Base-by-base conservation (phyloP, 2,329 filamentous ascomycete genomes). In the Pestalotiopsis sp. region DNA sequence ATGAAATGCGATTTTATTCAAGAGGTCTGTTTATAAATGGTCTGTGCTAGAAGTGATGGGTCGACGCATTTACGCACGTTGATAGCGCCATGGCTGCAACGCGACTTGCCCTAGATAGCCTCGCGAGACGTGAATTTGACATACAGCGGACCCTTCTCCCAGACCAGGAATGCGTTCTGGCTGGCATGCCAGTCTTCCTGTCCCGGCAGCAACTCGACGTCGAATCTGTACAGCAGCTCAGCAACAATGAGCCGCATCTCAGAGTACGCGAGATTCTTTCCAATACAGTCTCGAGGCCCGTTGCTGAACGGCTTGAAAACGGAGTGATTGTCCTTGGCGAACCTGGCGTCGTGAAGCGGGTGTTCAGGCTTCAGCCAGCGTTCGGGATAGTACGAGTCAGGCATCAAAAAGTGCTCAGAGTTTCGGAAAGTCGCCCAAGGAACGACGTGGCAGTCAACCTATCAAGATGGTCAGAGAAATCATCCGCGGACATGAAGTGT, bases 371-470 rank as follows among this genome's bases (percentile, higher is more conserved):
- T 69, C 23, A 73, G 68, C 70, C 70, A 72, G 11, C 71, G 69
- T 36, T 73, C 70, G 2, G 72, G 71, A 56, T 41, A 38, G 39
- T 71, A 73, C n/a, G 62, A 58, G 7, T 67, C 76, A 0, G 86
- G 82, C 1, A 84, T 78, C 12, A 76, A 76, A 72, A 86, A 88
- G 71, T 85, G 78, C 12, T 77, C 73, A 1, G 80, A 76, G 65
- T 81, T 82, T 70, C 81, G 82, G 71, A 64, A 39, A 2, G 82
- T 78, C 2, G 83, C 78, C 74, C 79, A 85, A 49, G 86, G 84
- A 56, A 81, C 79, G 0, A 86, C 77, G 0, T 80, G 77, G 0
- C 87, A 77, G 1, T 74, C 70, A 1, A 81, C 85, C 83, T 69
- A 52, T 56, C 6, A 7, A 31, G 11, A 12, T 31, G 27, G 17